Evolutionary conservation across 805 yeast genomes (phyloP).

Genomic region (Yarrowia deformans): DNA sequence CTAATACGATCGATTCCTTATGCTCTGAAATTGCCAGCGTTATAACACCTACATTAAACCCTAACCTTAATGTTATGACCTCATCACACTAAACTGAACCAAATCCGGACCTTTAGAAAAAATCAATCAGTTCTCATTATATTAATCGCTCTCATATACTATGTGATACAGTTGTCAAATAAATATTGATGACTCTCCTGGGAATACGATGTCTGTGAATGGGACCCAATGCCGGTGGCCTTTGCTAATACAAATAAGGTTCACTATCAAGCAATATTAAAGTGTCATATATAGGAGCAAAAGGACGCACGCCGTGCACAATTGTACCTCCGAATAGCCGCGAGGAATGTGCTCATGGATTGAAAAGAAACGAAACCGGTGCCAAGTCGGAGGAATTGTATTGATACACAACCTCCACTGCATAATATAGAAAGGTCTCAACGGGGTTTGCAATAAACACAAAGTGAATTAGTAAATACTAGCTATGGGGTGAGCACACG

Average conservation of each 20-base stretch:
- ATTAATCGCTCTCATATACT: too few relatives aligned
- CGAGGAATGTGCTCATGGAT: neutral
- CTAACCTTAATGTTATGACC: neutral
- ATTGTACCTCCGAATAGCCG: constrained; percentile 6
- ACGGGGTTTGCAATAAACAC: too few relatives aligned
- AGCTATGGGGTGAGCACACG: neutral
- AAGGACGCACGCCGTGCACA: constrained; percentile 27
- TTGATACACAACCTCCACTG: neutral
- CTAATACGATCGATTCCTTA: constrained; percentile 1
- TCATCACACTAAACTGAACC: constrained; percentile 14
- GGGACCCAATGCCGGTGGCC: too few relatives aligned
- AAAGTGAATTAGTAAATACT: too few relatives aligned
- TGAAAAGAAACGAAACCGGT: neutral
- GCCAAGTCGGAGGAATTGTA: constrained; percentile 7
- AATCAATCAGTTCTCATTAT: too few relatives aligned
- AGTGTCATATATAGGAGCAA: constrained; percentile 19
- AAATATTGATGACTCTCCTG: too few relatives aligned
- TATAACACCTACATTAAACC: constrained; percentile 22
- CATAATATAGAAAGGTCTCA: too few relatives aligned
- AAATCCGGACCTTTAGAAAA: too few relatives aligned
- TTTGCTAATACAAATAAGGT: neutral
- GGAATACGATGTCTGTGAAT: too few relatives aligned
- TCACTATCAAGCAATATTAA: constrained; percentile 25
- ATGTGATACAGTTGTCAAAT: too few relatives aligned
- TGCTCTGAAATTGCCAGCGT: neutral